Evolutionary conservation across 371 early-diverging fungal genomes (phyloP).

Genomic region (Globomyces sp.): DNA sequence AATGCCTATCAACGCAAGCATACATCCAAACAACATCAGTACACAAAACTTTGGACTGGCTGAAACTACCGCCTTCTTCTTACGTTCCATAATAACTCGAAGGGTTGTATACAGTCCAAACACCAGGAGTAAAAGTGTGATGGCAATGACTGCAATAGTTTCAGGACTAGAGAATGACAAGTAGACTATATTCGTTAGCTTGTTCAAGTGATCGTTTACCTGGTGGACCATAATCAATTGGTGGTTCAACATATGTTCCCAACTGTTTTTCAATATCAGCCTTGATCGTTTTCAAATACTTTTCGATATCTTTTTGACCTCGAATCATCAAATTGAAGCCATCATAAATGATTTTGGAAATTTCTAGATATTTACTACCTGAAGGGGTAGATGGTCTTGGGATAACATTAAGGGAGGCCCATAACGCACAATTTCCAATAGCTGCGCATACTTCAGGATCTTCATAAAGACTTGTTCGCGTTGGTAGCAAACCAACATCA

Average conservation of each 20-base stretch:
- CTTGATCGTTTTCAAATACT: constrained; percentile 4
- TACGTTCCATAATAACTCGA: too few species aligned
- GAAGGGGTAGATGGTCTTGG: constrained; percentile 21
- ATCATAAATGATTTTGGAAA: constrained; percentile 23
- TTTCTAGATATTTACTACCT: constrained; percentile 16
- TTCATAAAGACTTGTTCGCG: constrained; percentile 21
- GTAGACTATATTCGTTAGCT: too few species aligned
- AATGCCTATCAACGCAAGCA: too few species aligned
- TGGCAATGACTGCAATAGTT: too few species aligned
- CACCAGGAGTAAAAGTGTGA: too few species aligned
- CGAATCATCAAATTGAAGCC: constrained; percentile 16
- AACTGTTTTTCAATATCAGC: constrained; percentile 18
- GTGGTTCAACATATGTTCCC: constrained; percentile 22
- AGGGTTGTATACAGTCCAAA: too few species aligned
- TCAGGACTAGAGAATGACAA: too few species aligned
- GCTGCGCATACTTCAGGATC: constrained; percentile 26
- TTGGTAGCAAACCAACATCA: constrained; percentile 17
- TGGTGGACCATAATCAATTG: background rate
- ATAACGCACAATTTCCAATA: constrained; percentile 18
- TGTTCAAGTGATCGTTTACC: constrained; percentile 11
- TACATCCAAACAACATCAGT: too few species aligned
- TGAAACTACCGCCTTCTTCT: too few species aligned
- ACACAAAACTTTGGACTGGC: too few species aligned
- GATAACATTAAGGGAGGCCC: constrained; percentile 9
- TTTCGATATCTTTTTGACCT: constrained; percentile 5